Percentiles rank a stretch among this genome's conserved stretches.
Conservation (phyloP, 2,329 filamentous ascomycete genomes). For the Aspergillus tamarii region DNA sequence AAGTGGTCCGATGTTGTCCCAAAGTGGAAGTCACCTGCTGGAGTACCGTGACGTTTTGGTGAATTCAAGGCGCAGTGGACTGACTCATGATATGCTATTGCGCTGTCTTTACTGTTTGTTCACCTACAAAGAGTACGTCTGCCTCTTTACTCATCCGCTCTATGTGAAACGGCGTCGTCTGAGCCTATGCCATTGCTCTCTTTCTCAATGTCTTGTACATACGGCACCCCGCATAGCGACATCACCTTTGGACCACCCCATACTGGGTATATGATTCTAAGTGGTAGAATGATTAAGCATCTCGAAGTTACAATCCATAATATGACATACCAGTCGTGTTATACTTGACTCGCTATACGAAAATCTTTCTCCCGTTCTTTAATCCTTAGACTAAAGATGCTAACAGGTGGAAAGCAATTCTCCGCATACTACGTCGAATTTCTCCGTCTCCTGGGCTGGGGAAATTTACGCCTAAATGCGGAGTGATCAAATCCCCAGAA, state of each 20-base stretch:
- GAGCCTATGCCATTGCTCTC: background rate
- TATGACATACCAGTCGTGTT: background rate
- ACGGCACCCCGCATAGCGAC: background rate
- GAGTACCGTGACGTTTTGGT: too few relatives aligned
- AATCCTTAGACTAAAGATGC: background rate
- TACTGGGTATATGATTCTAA: background rate
- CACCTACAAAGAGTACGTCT: background rate
- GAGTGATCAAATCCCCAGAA: slow-evolving; percentile 3
- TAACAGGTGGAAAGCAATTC: slow-evolving; percentile 27
- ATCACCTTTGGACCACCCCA: background rate
- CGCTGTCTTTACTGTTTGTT: background rate
- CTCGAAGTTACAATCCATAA: background rate
- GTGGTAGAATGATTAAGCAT: background rate
- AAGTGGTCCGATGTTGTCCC: background rate
- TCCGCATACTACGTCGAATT: slow-evolving; percentile 22
- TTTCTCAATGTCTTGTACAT: background rate
- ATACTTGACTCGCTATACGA: background rate
- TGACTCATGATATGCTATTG: background rate
- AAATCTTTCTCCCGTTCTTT: background rate
- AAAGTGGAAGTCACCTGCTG: background rate
- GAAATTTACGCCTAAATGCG: background rate
- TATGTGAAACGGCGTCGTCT: background rate
- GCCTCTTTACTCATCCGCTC: background rate
- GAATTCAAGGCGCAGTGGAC: background rate
- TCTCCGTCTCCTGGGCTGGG: slow-evolving; percentile 22